These are phyloP conservation scores for Coemansia sp. DNA, from an alignment of 192 early-diverging fungal genomes.

Conservation along the genomic window DNA sequence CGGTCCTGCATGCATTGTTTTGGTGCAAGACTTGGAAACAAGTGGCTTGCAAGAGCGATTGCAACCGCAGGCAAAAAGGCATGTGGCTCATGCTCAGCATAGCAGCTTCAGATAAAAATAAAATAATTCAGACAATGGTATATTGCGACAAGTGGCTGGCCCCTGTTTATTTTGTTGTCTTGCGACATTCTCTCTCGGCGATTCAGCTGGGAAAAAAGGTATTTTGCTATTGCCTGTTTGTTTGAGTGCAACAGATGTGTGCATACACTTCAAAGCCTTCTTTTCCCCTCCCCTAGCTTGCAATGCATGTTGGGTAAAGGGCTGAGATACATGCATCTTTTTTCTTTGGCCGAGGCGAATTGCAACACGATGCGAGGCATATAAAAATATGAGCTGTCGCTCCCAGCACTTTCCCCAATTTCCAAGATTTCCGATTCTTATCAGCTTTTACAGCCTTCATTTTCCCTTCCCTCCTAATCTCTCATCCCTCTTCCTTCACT, in stretches of 20 bases:
- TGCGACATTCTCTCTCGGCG: not conserved
- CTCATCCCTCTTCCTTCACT: not conserved
- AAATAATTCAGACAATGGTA: not conserved
- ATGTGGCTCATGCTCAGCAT: not conserved
- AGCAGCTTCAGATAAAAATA: not conserved
- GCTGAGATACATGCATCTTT: not conserved
- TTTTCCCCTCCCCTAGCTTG: too few species aligned
- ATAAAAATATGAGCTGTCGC: not conserved
- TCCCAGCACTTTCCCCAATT: not conserved
- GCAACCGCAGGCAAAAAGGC: not conserved
- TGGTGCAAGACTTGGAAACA: not conserved
- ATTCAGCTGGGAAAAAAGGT: not conserved
- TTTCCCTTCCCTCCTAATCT: not conserved
- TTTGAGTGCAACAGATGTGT: not conserved
- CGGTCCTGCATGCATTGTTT: not conserved
- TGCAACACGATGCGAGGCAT: not conserved
- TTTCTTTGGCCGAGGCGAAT: not conserved
- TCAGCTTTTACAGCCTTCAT: slow-evolving; percentile 9
- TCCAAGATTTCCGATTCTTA: not conserved
- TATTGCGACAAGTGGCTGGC: slow-evolving; percentile 5
- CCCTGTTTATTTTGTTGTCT: not conserved
- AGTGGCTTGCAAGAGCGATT: not conserved
- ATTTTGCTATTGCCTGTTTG: not conserved
- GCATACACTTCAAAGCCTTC: not conserved
- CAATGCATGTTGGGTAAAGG: not conserved